Conservation (phyloP, 345 rosid species). For the Euphorbia peplus region DNA sequence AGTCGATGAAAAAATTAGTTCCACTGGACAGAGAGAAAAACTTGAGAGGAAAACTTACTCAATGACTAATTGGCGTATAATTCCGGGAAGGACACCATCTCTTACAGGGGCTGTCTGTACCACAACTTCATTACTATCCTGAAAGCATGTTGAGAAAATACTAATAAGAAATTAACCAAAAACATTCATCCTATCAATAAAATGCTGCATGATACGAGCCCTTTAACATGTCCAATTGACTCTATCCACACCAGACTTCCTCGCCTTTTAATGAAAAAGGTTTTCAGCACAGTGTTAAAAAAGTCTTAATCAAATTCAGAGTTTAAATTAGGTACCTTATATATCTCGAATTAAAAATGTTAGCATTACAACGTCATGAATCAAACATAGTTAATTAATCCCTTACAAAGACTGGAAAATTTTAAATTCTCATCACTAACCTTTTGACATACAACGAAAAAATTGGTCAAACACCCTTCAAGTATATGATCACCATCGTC, state of each 20-base stretch:
- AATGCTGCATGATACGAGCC: neutral
- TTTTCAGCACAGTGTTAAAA: neutral
- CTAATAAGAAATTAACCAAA: neutral
- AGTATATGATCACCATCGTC: slow-evolving; percentile 82
- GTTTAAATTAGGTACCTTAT: neutral
- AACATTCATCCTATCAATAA: no score
- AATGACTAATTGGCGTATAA: slow-evolving; percentile 72
- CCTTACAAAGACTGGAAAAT: no score
- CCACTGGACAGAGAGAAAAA: neutral
- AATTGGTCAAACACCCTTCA: slow-evolving; percentile 72
- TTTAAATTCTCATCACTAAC: slow-evolving; percentile 34
- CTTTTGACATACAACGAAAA: slow-evolving; percentile 62
- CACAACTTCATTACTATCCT: slow-evolving; percentile 32
- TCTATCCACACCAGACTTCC: neutral
- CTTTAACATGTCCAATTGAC: neutral
- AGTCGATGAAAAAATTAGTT: neutral
- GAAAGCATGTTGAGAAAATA: slow-evolving; percentile 19
- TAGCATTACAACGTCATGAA: neutral
- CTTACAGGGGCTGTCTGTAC: slow-evolving; percentile 77
- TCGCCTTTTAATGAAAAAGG: neutral
- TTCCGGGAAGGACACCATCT: slow-evolving; percentile 85
- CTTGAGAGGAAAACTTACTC: slow-evolving; percentile 43
- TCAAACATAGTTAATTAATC: neutral
- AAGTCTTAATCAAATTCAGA: neutral
- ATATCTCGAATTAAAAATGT: neutral